Evolutionary conservation across 768 basidiomycete genomes (phyloP).

Genomic region (Mycena floridula): DNA sequence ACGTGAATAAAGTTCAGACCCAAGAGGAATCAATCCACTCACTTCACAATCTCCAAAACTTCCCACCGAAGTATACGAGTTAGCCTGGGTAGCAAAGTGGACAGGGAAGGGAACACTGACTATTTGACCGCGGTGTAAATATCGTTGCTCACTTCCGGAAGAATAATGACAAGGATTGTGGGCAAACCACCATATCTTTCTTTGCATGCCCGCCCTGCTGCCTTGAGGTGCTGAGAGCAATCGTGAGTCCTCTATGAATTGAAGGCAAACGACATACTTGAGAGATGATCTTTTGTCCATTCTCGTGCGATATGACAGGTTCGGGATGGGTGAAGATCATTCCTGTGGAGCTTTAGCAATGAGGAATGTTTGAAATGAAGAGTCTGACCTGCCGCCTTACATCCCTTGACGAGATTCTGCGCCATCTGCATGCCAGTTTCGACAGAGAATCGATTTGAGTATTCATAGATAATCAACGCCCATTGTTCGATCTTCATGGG

Average conservation of each 20-base stretch:
- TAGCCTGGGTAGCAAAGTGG: background rate
- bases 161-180: slow-evolving; percentile 55
- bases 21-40: slow-evolving; percentile 11
- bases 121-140: slow-evolving; percentile 78
- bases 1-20: slow-evolving; percentile 1
- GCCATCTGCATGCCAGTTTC: slow-evolving; percentile 47
- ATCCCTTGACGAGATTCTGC: slow-evolving; percentile 39
- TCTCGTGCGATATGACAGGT: slow-evolving; percentile 38
- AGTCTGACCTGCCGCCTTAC: slow-evolving; percentile 54
- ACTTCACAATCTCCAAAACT: slow-evolving; percentile 71
- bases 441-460: slow-evolving; percentile 45
- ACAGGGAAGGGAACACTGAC: slow-evolving; percentile 50
- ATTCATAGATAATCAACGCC: slow-evolving; percentile 58
- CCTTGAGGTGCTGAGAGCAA: background rate
- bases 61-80: slow-evolving; percentile 1
- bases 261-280: background rate
- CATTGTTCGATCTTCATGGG: slow-evolving; percentile 50
- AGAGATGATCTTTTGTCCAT: slow-evolving; percentile 35
- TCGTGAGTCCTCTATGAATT: background rate
- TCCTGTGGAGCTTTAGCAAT: slow-evolving; percentile 35
- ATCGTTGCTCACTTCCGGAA: slow-evolving; percentile 72
- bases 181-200: slow-evolving; percentile 35
- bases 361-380: slow-evolving; percentile 36
- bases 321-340: slow-evolving; percentile 34
- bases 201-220: slow-evolving; percentile 41